Base-by-base conservation (phyloP, 2,329 filamentous ascomycete species). In the Hirsutella minnesotensis region DNA sequence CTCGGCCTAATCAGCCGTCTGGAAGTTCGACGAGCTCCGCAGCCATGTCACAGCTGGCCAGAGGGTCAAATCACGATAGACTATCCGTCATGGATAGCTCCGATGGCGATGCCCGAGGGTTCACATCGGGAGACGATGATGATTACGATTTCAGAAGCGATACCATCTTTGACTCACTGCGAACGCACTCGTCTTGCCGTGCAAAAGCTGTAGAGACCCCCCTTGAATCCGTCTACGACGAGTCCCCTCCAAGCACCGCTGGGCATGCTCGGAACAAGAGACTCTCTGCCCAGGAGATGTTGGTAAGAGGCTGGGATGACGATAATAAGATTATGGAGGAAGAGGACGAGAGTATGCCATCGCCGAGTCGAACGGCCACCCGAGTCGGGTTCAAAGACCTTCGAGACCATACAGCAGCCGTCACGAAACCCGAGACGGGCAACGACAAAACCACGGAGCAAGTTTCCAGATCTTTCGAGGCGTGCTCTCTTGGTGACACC, bases 111-210 rank as follows among this genome's bases (percentile, higher is more conserved):
- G 67, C 67, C 47, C 75, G 77, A 50, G 77, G 73, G 38, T 73
- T 80, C 51, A 68, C 65, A n/a, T 86, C 78, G 10, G 75, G 75
- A 19, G 83, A 87, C 45, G 84, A 87, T 43, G 81, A 86, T 53
- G 84, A 87, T 53, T 80, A 78, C n/a, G 83, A 87, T 57, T 78
- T 82, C 54, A 81, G 79, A 62, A 87, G 83, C 58, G 84, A 89
- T 53, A 85, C 79, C 16, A 70, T 83, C 44, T 88, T 79, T 60
- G 85, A 89, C 64, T 88, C 84, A 24, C 63, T 87, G 51, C 79
- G 82, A 42, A 88, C 84, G 15, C 70, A 75, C 46, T 80, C 75
- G 33, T 86, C 83, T 9, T 73, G 75, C 47, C 82, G 79, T 47
- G 70, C 75, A 42, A 76, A 79, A 46, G 75, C 77, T 29, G 72